Percentiles rank a stretch among this genome's conserved stretches.
These are phyloP conservation scores for Geosmithia flava DNA, from an alignment of 2,329 filamentous ascomycete genomes.

Conservation along the genomic window DNA sequence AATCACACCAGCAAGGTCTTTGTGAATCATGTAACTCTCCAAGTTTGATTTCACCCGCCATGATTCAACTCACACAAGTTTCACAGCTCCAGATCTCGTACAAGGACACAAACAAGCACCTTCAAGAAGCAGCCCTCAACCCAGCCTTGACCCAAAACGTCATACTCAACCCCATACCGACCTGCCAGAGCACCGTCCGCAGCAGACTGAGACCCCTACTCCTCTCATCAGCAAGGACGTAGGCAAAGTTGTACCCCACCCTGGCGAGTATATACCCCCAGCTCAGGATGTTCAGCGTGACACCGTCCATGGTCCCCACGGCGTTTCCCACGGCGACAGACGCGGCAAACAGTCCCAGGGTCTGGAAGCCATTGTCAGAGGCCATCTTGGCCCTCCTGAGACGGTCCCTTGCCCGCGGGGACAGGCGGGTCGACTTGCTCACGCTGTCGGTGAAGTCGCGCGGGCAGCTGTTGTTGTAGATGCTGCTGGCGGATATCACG, in stretches of 20 bases:
- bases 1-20: no score
- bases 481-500: conserved; percentile 12
- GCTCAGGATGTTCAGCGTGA: conserved; percentile 25
- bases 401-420: conserved; percentile 29
- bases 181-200: conserved; percentile 24
- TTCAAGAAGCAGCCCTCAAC: conserved; percentile 2
- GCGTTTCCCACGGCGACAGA: conserved; percentile 32
- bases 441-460: conserved; percentile 18
- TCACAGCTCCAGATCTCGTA: background rate
- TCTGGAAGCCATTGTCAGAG: conserved; percentile 29
- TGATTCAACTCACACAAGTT: no score
- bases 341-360: conserved; percentile 27
- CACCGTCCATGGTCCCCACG: conserved; percentile 7
- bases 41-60: no score
- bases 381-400: conserved; percentile 40
- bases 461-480: conserved; percentile 25
- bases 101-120: background rate
- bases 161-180: conserved; percentile 17
- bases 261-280: conserved; percentile 26
- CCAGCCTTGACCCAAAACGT: conserved; percentile 29
- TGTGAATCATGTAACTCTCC: no score
- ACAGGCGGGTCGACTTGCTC: conserved; percentile 16
- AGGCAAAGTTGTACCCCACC: conserved; percentile 25
- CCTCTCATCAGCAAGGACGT: conserved; percentile 29
- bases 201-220: conserved; percentile 17